Evolutionary conservation across 1,284 basidiomycete genomes (phyloP).

Genomic region (Cutaneotrichosporon sp.): DNA sequence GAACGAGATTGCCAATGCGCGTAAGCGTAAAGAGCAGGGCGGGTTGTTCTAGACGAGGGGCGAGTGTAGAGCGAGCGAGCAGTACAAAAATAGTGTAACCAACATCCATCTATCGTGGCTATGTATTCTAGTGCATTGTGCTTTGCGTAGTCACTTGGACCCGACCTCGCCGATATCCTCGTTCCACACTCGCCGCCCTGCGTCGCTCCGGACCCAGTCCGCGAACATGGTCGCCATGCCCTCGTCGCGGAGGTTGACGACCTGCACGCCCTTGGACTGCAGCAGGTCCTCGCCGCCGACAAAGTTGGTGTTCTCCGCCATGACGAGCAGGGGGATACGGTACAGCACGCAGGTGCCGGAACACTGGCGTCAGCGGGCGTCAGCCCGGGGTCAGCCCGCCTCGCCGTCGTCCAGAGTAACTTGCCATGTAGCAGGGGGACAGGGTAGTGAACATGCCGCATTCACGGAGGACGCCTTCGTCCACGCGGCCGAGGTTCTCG

Average conservation of each 20-base stretch:
- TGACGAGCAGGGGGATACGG: slow-evolving; percentile 26
- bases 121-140: neutral
- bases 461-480: slow-evolving; percentile 24
- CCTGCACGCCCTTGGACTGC: slow-evolving; percentile 16
- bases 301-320: slow-evolving; percentile 36
- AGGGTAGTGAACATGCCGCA: slow-evolving; percentile 35
- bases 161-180: slow-evolving; percentile 36
- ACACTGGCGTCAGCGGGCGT: slow-evolving; percentile 16
- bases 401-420: neutral
- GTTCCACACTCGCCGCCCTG: slow-evolving; percentile 28
- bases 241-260: slow-evolving; percentile 28
- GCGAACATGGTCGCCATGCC: slow-evolving; percentile 30
- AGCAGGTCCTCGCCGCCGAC: slow-evolving; percentile 28
- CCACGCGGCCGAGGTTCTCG: slow-evolving; percentile 33
- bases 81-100: neutral
- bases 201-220: slow-evolving; percentile 29
- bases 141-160: too few relatives aligned
- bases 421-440: slow-evolving; percentile 25
- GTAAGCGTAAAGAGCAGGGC: slow-evolving; percentile 18
- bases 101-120: neutral
- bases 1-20: slow-evolving; percentile 27
- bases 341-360: slow-evolving; percentile 29
- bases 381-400: neutral
- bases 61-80: neutral
- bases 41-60: neutral